Evolutionary conservation across 768 basidiomycete species (phyloP), one percentile per base, ranked within the genome.

Genomic region (Tricholoma saponaceum): DNA sequence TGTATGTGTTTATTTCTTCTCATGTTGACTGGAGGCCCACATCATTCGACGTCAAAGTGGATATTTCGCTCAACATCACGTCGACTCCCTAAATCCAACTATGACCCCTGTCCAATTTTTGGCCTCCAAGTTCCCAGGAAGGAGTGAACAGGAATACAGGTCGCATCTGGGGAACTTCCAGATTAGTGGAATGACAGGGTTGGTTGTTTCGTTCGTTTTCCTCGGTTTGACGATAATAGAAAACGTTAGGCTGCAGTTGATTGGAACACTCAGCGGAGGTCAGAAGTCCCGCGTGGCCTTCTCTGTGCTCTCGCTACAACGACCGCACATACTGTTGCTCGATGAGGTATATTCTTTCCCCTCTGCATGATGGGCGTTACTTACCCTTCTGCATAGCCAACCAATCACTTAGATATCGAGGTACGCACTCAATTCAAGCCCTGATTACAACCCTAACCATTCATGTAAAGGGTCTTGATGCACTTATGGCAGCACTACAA

Each of bases 281-380:
- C 96, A 98, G 67, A 98, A 98, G 72, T 91, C 89, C 57, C 87
- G 96, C 64, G 96, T 98, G 13, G 93, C 95, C 1, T 98, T 98
- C 73, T 86, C 95, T 2, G 79, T 86, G 18, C 70, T 96, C 47
- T 95, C 91, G 43, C 74, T 98, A 66, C 89, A 89, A 70, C 84
- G 83, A 55, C 97, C 97, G 7, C 97, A 99, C 69, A 83, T 99
- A 59, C 73, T 99, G 60, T 75, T 98, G 61, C 82, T 99, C 54
- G 97, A 99, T 71, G 97, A 99, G 81, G 92, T 89, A 58, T 65
- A 79, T 69, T 7, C 5, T n/a, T 55, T 30, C 50, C 5, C 52
- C 39, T 22, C 10, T 59, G 60, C 33, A 20, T 32, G 5, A 30
- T 5, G 20, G n/a, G 46, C 51, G 1, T 55, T 55, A 7, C 51